Conservation (phyloP, 495 filamentous ascomycete genomes). For the Geopyxis carbonaria region DNA sequence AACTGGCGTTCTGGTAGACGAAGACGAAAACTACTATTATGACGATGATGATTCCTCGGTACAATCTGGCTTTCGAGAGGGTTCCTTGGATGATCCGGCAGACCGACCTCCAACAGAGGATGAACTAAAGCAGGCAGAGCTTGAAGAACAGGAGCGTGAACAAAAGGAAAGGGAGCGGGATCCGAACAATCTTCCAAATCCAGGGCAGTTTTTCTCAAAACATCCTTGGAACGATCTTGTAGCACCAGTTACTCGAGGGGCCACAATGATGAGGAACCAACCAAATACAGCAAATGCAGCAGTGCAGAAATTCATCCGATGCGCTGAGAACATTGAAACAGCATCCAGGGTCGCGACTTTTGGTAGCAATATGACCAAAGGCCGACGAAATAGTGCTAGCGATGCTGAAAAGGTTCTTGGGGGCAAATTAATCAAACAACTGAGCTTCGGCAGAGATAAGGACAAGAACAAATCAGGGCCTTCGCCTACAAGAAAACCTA, state of each 20-base stretch:
- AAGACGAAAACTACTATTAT: constrained; percentile 19
- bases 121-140: constrained; percentile 5
- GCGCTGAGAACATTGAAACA: constrained; percentile 21
- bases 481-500: constrained; percentile 12
- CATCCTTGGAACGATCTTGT: constrained; percentile 20
- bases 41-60: constrained; percentile 19
- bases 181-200: constrained; percentile 12
- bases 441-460: constrained; percentile 20
- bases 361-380: constrained; percentile 19
- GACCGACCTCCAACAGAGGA: constrained; percentile 11
- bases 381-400: constrained; percentile 8
- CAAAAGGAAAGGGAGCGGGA: constrained; percentile 17
- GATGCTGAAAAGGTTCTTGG: constrained; percentile 16
- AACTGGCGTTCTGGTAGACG: constrained; percentile 1
- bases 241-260: constrained; percentile 5
- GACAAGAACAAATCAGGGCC: constrained; percentile 8
- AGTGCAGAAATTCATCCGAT: constrained; percentile 13
- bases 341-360: constrained; percentile 24
- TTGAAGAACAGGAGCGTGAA: constrained; percentile 13
- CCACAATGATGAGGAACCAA: constrained; percentile 13
- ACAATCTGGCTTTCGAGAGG: constrained; percentile 13
- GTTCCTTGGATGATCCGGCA: constrained; percentile 15
- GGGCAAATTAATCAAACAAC: constrained; percentile 11
- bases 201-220: constrained; percentile 18
- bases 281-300: constrained; percentile 20